Evolutionary conservation across 2,329 filamentous ascomycete species (phyloP).

Genomic region (Penicillium brasilianum): DNA sequence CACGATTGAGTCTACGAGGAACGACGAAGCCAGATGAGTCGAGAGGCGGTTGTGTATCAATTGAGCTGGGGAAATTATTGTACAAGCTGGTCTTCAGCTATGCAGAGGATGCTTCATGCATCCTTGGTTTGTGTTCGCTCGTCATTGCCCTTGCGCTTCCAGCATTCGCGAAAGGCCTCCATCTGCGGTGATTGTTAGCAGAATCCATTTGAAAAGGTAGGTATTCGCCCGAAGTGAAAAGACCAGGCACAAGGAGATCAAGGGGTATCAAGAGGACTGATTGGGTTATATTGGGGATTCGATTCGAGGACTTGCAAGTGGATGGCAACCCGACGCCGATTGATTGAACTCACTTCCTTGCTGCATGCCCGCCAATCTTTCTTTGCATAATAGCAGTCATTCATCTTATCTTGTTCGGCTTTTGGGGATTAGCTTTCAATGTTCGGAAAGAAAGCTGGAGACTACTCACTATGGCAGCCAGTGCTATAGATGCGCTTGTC

Average conservation of each 20-base stretch:
- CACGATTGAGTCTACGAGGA: slow-evolving; percentile 3
- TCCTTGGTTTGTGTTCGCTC: slow-evolving; percentile 79
- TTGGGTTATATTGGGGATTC: background rate
- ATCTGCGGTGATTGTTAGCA: slow-evolving; percentile 63
- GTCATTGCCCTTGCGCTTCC: slow-evolving; percentile 89
- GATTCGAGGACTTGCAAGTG: background rate
- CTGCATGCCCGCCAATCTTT: slow-evolving; percentile 94
- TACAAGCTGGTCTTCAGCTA: background rate
- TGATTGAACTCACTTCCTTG: slow-evolving; percentile 71
- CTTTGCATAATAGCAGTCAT: slow-evolving; percentile 93
- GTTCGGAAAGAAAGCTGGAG: background rate
- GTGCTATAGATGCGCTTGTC: slow-evolving; percentile 98
- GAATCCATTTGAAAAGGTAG: background rate
- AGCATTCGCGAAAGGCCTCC: slow-evolving; percentile 86
- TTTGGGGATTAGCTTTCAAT: slow-evolving; percentile 18
- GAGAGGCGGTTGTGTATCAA: slow-evolving; percentile 1
- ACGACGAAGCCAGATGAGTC: background rate
- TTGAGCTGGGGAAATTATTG: background rate
- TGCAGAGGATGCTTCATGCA: slow-evolving; percentile 44
- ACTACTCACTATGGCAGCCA: slow-evolving; percentile 76
- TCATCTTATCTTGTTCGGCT: slow-evolving; percentile 91
- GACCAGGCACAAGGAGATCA: background rate
- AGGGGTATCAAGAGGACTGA: background rate
- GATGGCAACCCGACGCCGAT: background rate
- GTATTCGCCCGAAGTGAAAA: no score